Base-by-base conservation (phyloP, 2,329 filamentous ascomycete genomes). In the Colletotrichum endophyticum region DNA sequence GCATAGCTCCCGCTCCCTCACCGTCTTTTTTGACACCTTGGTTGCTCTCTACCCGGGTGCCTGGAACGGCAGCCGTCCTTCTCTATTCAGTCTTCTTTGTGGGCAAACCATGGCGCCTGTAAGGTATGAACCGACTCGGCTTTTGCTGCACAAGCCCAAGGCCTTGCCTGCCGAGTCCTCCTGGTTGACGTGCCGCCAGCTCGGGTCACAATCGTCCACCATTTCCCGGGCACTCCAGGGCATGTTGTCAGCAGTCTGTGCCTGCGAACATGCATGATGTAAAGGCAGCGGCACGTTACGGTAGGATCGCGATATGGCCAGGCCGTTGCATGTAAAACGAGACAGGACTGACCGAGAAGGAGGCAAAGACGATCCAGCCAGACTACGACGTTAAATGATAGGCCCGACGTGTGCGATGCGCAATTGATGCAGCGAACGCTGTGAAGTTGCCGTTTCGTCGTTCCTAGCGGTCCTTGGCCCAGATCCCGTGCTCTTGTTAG, bases 1-100 rank as follows among this genome's bases (percentile, higher is more conserved):
- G 53, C 53, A 49, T 75, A 73, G 70, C 56, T 75, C 57, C 70
- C 56, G 70, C 39, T 30, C 30, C 34, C 70, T 69, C 70, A 75
- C 73, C 73, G 73, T 75, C 73, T 75, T 73, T 75, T 73, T 61
- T 75, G 53, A 7, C 32, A 61, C 28, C 67, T 32, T 75, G 68
- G 67, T 73, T 59, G 39, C 49, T 67, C 27, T 72, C 72, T 75
- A 56, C 39, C 66, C 73, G 28, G 63, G 32, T 67, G 36, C 70
- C 70, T 63, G 63, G 73, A 36, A 75, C 69, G 19, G 13, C 28
- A 28, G 44, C n/a, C 3, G 27, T 27, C 28, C 19, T 62, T 15
- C 15, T 73, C 63, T 64, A 49, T 64, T 32, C 25, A 61, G 15
- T 61, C 11, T n/a, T 39, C 62, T 49, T 72, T 66, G 57, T 36